phyloP scores from a whole-genome alignment of 306 rosid genomes.

The Sicyos edulis region DNA sequence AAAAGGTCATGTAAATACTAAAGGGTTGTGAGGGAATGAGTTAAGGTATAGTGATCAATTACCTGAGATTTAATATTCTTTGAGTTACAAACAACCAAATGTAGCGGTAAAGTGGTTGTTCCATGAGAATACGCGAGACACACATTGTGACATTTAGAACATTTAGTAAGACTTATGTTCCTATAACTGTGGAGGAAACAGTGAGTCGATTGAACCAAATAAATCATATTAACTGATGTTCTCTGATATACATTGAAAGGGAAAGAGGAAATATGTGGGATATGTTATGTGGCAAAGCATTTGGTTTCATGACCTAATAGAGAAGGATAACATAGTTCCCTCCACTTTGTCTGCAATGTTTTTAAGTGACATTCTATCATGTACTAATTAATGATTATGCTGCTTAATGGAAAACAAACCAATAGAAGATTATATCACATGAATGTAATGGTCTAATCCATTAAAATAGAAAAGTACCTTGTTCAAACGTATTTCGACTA shows the following conservation, averaged over 20 bases:
- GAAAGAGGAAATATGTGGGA: not conserved
- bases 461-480: not conserved
- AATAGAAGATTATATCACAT: not conserved
- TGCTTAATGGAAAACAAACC: not conserved
- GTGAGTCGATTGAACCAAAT: not conserved
- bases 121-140: no score
- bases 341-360: not conserved
- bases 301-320: not conserved
- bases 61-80: no score
- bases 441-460: slow-evolving; percentile 1
- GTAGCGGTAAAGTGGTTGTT: no score
- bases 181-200: not conserved
- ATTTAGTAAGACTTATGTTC: not conserved
- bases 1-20: no score
- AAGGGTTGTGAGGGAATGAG: no score
- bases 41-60: no score
- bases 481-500: not conserved
- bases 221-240: not conserved
- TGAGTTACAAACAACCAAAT: no score
- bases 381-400: not conserved
- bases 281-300: not conserved
- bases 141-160: not conserved
- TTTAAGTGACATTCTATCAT: not conserved
- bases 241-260: not conserved
- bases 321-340: not conserved